These are phyloP conservation scores for Malus orientalis DNA, from an alignment of 306 rosid genomes.

Conservation along the genomic window DNA sequence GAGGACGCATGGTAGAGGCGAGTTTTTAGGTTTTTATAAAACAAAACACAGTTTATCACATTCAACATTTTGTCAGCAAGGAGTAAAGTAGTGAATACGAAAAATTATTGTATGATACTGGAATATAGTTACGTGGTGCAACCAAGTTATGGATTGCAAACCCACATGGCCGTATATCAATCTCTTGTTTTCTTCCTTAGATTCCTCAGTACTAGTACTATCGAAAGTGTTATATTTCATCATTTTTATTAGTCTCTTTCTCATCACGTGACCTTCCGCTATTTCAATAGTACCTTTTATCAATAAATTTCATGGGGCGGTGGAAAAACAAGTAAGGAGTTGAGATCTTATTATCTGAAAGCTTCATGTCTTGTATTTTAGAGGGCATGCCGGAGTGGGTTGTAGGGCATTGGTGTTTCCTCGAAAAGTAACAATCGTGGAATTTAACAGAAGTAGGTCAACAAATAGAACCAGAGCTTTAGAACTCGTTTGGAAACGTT, in stretches of 20 bases:
- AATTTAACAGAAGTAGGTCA: constrained; percentile 7
- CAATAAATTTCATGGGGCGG: background rate
- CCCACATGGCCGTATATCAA: background rate
- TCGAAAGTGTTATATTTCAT: too few relatives aligned
- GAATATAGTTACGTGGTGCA: background rate
- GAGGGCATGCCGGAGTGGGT: constrained; percentile 35
- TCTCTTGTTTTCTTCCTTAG: background rate
- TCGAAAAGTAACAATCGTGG: constrained; percentile 27
- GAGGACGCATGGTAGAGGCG: background rate
- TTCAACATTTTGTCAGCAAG: background rate
- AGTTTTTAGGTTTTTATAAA: background rate
- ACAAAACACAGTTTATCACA: background rate
- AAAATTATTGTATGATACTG: background rate
- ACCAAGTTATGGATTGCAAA: background rate
- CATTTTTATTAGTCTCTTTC: too few relatives aligned
- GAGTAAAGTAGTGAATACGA: background rate
- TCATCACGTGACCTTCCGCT: too few relatives aligned
- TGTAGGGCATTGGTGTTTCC: constrained; percentile 42
- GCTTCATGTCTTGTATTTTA: background rate
- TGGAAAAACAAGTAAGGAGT: background rate
- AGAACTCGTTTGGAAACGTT: too few relatives aligned
- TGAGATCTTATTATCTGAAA: background rate
- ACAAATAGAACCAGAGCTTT: background rate
- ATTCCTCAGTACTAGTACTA: too few relatives aligned
- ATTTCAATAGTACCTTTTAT: background rate